A percentile compares a stretch with the other conserved stretches of the same genome.
These are phyloP conservation scores for Crataegus laevigata DNA, from an alignment of 306 rosid genomes.

Conservation along the genomic window DNA sequence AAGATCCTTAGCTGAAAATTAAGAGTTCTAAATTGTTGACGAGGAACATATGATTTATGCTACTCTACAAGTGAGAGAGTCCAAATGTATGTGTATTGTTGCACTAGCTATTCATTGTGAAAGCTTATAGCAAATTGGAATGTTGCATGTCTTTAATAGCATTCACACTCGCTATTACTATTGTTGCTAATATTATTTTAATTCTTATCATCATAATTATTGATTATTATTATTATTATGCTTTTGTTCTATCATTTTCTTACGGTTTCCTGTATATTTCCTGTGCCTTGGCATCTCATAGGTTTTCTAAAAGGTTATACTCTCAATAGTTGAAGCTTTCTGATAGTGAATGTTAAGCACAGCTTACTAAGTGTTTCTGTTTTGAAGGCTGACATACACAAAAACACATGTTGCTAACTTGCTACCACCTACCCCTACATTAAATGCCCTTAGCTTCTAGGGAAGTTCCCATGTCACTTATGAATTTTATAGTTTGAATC, in stretches of 20 bases:
- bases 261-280: not conserved
- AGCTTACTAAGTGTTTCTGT: not conserved
- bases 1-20: not conserved
- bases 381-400: not conserved
- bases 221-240: not conserved
- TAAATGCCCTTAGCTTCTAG: not conserved
- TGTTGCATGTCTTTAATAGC: not conserved
- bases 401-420: not conserved
- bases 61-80: not conserved
- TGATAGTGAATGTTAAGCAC: not conserved
- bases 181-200: not conserved
- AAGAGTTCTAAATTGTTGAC: not conserved
- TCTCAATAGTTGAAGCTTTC: not conserved
- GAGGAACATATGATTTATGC: not conserved
- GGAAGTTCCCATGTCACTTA: not conserved
- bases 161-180: not conserved
- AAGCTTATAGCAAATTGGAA: not conserved
- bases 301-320: not conserved
- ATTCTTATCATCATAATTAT: not conserved
- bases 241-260: not conserved
- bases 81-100: not conserved
- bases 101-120: not conserved
- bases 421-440: constrained; percentile 11
- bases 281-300: not conserved
- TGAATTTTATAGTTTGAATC: constrained; percentile 13